Conservation (phyloP, 2,329 filamentous ascomycete genomes). For the Calcarisporium arbuscula region DNA sequence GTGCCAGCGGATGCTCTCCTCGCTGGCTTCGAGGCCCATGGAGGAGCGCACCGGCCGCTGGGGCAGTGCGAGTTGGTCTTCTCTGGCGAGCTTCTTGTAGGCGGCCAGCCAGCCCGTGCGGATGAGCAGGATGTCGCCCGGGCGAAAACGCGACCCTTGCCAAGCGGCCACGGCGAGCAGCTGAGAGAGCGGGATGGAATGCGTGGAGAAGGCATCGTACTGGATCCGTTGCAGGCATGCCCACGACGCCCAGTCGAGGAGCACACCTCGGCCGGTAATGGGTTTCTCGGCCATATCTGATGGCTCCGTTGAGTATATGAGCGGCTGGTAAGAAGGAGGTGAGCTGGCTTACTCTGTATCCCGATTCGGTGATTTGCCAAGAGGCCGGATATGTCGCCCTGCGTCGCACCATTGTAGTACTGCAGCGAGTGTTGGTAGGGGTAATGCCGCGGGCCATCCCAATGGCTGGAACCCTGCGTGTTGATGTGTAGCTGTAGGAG, state of each 20-base stretch:
- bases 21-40: conserved; percentile 36
- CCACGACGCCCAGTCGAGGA: conserved; percentile 48
- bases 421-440: conserved; percentile 34
- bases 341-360: no score
- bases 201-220: conserved; percentile 44
- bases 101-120: conserved; percentile 57
- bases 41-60: conserved; percentile 25
- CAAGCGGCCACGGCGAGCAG: conserved; percentile 52
- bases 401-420: conserved; percentile 44
- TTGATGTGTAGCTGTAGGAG: conserved; percentile 50
- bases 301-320: no score
- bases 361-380: conserved; percentile 14
- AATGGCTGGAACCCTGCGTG: conserved; percentile 49
- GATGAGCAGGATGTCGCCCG: conserved; percentile 62
- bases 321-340: no score
- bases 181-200: conserved; percentile 47
- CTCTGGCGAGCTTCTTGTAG: conserved; percentile 39
- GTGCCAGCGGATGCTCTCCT: conserved; percentile 56
- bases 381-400: conserved; percentile 27
- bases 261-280: conserved; percentile 47
- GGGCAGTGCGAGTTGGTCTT: conserved; percentile 20
- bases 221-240: conserved; percentile 41
- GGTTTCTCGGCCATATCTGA: no score
- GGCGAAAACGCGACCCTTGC: conserved; percentile 56
- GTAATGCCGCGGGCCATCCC: conserved; percentile 47